Conservation (phyloP, 768 basidiomycete species). For the Neoboletus subvelutipes region DNA sequence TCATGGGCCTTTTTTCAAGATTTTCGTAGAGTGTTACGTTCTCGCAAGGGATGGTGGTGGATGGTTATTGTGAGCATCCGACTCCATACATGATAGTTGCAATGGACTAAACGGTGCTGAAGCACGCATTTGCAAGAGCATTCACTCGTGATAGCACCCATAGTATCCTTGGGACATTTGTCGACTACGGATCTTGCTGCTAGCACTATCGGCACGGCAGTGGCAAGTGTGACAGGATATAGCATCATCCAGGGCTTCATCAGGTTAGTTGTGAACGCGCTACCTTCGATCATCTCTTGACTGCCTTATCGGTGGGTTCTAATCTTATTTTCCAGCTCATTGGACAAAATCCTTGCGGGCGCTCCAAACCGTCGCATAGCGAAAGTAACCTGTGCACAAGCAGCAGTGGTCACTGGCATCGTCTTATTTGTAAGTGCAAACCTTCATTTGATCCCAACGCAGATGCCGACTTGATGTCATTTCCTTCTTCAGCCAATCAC, state of each 20-base stretch:
- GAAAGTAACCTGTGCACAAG: constrained; percentile 20
- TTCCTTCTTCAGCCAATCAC: constrained; percentile 21
- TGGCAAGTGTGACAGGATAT: constrained; percentile 38
- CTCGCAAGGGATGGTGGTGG: constrained; percentile 23
- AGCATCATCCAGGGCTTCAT: constrained; percentile 38
- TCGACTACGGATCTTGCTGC: constrained; percentile 54
- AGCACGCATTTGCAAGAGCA: constrained; percentile 25
- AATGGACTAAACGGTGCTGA: constrained; percentile 2
- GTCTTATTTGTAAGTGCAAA: constrained; percentile 18
- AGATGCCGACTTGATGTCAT: not conserved
- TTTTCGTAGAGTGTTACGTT: constrained; percentile 20
- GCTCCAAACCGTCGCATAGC: constrained; percentile 15
- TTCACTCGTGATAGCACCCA: constrained; percentile 25
- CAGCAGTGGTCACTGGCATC: constrained; percentile 25
- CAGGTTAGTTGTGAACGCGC: constrained; percentile 35
- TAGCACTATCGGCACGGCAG: constrained; percentile 41
- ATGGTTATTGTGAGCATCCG: constrained; percentile 21
- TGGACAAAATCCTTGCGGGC: constrained; percentile 18
- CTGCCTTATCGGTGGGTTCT: constrained; percentile 7
- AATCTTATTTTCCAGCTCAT: constrained; percentile 10
- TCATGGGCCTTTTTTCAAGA: constrained; percentile 6
- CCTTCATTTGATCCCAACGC: not conserved
- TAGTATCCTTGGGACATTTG: constrained; percentile 50
- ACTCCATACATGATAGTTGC: not conserved
- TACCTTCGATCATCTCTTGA: not conserved